Percentiles rank a stretch among this genome's conserved stretches.
Evolutionary conservation across 2,329 filamentous ascomycete species (phyloP).

Genomic region (Neurospora crassa): DNA sequence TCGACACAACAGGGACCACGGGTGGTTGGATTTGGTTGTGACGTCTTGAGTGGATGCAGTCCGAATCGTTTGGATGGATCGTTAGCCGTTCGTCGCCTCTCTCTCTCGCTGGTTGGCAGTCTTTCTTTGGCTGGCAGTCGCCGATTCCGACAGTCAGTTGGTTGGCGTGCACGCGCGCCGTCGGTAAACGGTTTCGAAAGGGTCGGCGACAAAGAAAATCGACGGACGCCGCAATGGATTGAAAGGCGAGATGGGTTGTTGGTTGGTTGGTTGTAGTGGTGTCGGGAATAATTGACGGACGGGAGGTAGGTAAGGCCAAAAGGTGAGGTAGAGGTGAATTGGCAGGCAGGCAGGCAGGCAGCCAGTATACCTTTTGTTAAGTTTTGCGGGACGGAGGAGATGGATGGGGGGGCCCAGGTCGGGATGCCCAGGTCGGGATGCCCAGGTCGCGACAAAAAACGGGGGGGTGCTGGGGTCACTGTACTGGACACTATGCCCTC

Average conservation of each 20-base stretch:
- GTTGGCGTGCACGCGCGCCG: not conserved
- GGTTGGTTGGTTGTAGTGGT: not conserved
- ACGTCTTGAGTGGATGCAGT: not conserved
- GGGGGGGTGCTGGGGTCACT: not conserved
- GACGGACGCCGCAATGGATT: not conserved
- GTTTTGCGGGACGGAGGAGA: not conserved
- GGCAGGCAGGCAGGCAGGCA: not conserved
- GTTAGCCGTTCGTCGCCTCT: not conserved
- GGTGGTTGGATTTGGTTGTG: not conserved
- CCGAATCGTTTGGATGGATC: not conserved
- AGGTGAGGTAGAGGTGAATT: not conserved
- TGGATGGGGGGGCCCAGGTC: not conserved
- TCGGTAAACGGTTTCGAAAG: not conserved
- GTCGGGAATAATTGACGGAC: not conserved
- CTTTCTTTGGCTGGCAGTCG: not conserved
- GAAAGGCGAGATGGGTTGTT: not conserved
- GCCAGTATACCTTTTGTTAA: not conserved
- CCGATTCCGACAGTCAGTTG: not conserved
- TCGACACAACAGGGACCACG: not conserved
- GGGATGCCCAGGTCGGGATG: not conserved
- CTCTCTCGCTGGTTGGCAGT: not conserved
- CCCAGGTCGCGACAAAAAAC: not conserved
- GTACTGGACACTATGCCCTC: not conserved
- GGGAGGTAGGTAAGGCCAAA: not conserved
- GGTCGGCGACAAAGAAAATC: not conserved